phyloP scores from a whole-genome alignment of 2,329 filamentous ascomycete species.

The Colletotrichum karsti region DNA sequence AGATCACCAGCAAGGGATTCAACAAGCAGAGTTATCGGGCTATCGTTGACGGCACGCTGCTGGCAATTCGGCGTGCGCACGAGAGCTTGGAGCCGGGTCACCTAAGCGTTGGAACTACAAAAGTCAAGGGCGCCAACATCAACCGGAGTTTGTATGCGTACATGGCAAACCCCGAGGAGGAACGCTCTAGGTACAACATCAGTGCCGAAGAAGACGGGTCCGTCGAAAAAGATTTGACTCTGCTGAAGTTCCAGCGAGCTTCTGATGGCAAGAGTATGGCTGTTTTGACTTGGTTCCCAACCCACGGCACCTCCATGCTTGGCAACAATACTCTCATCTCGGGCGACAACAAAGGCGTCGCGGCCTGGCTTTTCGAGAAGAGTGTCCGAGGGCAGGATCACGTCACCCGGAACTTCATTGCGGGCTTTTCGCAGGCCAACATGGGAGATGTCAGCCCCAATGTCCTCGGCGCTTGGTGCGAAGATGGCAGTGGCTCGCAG shows the following conservation, averaged over 20 bases:
- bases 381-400: slow-evolving; percentile 61
- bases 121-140: slow-evolving; percentile 80
- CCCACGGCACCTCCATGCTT: slow-evolving; percentile 89
- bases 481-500: slow-evolving; percentile 76
- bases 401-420: slow-evolving; percentile 76
- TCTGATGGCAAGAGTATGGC: slow-evolving; percentile 79
- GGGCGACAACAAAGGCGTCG: slow-evolving; percentile 94
- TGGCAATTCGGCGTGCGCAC: slow-evolving; percentile 84
- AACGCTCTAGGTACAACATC: slow-evolving; percentile 73
- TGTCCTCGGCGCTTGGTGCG: slow-evolving; percentile 83
- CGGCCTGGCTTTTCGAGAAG: slow-evolving; percentile 84
- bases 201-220: slow-evolving; percentile 48
- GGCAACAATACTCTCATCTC: slow-evolving; percentile 90
- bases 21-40: slow-evolving; percentile 86
- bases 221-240: slow-evolving; percentile 68
- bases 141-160: slow-evolving; percentile 92
- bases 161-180: slow-evolving; percentile 81
- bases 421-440: slow-evolving; percentile 90
- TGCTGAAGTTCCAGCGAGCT: slow-evolving; percentile 77
- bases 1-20: slow-evolving; percentile 88
- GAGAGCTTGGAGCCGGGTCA: slow-evolving; percentile 63
- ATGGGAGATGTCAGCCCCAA: slow-evolving; percentile 92
- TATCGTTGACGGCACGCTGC: slow-evolving; percentile 83
- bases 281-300: slow-evolving; percentile 89
- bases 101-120: slow-evolving; percentile 69